Conservation (phyloP, 805 yeast genomes). For the Blastobotrys chiropterorum region DNA sequence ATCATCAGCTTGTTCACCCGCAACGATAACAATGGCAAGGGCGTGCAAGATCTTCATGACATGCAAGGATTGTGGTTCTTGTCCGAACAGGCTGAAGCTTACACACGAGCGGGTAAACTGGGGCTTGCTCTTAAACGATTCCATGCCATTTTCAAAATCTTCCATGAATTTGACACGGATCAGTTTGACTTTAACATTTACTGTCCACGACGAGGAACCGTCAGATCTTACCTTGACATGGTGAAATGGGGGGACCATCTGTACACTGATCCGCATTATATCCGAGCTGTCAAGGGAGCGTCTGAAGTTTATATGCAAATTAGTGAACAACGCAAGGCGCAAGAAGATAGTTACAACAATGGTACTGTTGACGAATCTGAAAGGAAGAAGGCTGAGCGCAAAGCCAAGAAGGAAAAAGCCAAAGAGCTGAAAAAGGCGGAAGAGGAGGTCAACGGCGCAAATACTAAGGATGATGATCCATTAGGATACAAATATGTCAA, state of each 20-base stretch:
- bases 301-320: constrained; percentile 47
- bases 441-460: constrained; percentile 33
- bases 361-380: constrained; percentile 25
- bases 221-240: constrained; percentile 73
- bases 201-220: constrained; percentile 85
- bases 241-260: constrained; percentile 76
- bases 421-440: constrained; percentile 37
- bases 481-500: constrained; percentile 39
- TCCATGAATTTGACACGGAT: constrained; percentile 67
- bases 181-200: constrained; percentile 94
- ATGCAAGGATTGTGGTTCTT: constrained; percentile 94
- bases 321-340: constrained; percentile 13
- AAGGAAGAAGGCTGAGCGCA: constrained; percentile 29
- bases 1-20: constrained; percentile 76
- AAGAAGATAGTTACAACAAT: constrained; percentile 20
- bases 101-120: constrained; percentile 51
- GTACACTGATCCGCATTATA: constrained; percentile 61
- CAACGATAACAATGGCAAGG: constrained; percentile 75
- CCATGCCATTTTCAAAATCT: constrained; percentile 57
- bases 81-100: constrained; percentile 78
- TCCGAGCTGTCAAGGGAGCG: constrained; percentile 65
- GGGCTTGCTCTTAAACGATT: constrained; percentile 82
- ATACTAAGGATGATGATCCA: constrained; percentile 39
- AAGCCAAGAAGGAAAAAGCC: constrained; percentile 41
- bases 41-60: constrained; percentile 75